A percentile compares a stretch with the other conserved stretches of the same genome.
Evolutionary conservation across 2,329 filamentous ascomycete genomes (phyloP).

Genomic region (Colletotrichum gigasporum): DNA sequence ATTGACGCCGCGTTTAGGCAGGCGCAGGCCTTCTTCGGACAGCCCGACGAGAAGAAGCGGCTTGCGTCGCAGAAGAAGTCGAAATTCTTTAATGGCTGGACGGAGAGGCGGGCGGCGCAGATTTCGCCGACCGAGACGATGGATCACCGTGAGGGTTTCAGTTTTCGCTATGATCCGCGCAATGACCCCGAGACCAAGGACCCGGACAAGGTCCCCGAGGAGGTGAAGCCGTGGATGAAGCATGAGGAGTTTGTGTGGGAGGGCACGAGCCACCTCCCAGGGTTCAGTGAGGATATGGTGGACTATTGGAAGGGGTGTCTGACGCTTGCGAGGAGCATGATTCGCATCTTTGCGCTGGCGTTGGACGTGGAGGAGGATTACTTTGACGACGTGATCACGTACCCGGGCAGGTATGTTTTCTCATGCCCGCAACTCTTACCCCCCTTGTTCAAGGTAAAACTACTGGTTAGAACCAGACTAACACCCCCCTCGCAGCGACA

Average conservation of each 20-base stretch:
- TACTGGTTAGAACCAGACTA: too few relatives aligned
- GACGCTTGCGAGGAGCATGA: constrained; percentile 36
- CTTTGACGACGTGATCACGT: constrained; percentile 34
- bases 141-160: constrained; percentile 41
- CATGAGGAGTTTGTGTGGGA: constrained; percentile 34
- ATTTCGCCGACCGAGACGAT: constrained; percentile 41
- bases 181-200: constrained; percentile 53
- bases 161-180: constrained; percentile 49
- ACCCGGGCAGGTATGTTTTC: constrained; percentile 27
- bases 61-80: constrained; percentile 37
- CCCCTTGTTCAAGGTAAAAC: too few relatives aligned
- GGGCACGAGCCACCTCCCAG: constrained; percentile 30
- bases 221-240: constrained; percentile 31
- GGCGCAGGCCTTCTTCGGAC: constrained; percentile 41
- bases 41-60: constrained; percentile 40
- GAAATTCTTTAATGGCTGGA: constrained; percentile 49
- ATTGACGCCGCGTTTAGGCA: constrained; percentile 37
- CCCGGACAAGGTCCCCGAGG: constrained; percentile 22
- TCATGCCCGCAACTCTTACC: too few relatives aligned
- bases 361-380: constrained; percentile 34
- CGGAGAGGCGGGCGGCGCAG: constrained; percentile 34
- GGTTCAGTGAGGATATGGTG: constrained; percentile 30
- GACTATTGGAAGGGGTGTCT: constrained; percentile 34
- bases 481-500: constrained; percentile 20
- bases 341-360: constrained; percentile 35